Base-by-base conservation (phyloP, 2,329 filamentous ascomycete genomes). In the Metarhizium guizhouense region DNA sequence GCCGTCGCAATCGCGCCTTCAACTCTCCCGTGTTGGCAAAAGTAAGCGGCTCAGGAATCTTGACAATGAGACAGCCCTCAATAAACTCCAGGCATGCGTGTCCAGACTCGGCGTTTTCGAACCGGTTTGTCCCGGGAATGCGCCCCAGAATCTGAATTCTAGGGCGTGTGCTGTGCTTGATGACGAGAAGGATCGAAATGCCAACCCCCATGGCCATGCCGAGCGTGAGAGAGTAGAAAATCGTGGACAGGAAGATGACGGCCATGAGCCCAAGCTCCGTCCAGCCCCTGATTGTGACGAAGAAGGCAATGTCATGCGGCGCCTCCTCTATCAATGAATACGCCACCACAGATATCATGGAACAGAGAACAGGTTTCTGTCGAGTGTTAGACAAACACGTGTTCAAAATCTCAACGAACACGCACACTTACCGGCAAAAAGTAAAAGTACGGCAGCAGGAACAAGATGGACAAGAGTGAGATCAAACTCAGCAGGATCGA, bases 1-100 rank as follows among this genome's bases (percentile, higher is more conserved):
- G 78, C 6, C 94, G 78, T 6, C 88, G 80, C 11, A 99, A 78
- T 4, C 94, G 82, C 53, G 86, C 87, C 70, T 95, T 95, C 48
- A 99, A 76, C 62, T 94, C 89, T 50, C 92, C 94, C 0, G 94
- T 97, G 69, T 99, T 99, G 66, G 93, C 93, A 69, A 99, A 99
- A 0, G 93, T 97, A 52, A 99, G 76, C 0, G 94, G 94, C 67
- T 99, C 94, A 0, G 94, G 93, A 55, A 99, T 97, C 76, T 97
- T 97, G 64, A 97, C 90, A 58, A 99, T 96, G 10, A 99, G 76
- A 58, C 89, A 95, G 16, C 93, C 90, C 61, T 96, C 92, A 54
- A 96, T 81, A 64, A 95, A 92, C 68, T 97, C 93, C 3, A 97
- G 78, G 32, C 81, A 79, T 48, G 87, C 84, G 0, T 86, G 81